Evolutionary conservation across 208 protist species (phyloP), one percentile per base, ranked within the genome.

Genomic region (Leishmania turanica): DNA sequence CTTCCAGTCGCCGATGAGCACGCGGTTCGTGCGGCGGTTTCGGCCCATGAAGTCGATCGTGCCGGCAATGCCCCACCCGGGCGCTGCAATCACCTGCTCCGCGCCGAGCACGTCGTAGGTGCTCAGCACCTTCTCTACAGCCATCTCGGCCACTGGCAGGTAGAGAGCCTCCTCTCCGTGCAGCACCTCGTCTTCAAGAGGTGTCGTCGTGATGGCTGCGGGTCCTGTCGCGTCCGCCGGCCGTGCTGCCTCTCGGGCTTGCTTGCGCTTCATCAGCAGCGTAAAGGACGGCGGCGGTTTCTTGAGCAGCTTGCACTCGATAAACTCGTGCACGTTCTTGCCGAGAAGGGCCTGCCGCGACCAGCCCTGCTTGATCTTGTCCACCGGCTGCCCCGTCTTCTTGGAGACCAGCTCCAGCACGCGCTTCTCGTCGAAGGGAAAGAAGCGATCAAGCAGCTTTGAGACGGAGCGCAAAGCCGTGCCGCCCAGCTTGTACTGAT

Each of bases 1-100:
- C 80, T 97, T 97, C 93, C 94, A 97, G 82, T 97, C 94, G 19
- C 91, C 94, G 53, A 97, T 93, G 6, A 97, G 78, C 71, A 97
- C 81, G n/a, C 81, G 77, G 4, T 88, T 81, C 24, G 84, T 91
- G 34, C 24, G 47, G 75, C 92, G 92, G 87, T 96, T 91, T 13
- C 90, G 88, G 24, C 84, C 94, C 40, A 97, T 80, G 54, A 97
- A 89, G 84, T 97, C 94, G 49, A 97, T 89, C 27, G 94, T 97
- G 49, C 94, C 92, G 17, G 89, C 94, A 51, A 97, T 81, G 34
- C 93, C 90, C 88, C 89, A 93, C 34, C 68, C 75, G 37, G 91
- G 88, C 3, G 84, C 79, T 11, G 94, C 94, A 64, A 96, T 85
- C 42, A 95, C 88, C 82, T 94, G 88, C 83, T 97, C 94, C 17